Evolutionary conservation across 2,329 filamentous ascomycete genomes (phyloP).

Genomic region (Arthrobotrys iridis): DNA sequence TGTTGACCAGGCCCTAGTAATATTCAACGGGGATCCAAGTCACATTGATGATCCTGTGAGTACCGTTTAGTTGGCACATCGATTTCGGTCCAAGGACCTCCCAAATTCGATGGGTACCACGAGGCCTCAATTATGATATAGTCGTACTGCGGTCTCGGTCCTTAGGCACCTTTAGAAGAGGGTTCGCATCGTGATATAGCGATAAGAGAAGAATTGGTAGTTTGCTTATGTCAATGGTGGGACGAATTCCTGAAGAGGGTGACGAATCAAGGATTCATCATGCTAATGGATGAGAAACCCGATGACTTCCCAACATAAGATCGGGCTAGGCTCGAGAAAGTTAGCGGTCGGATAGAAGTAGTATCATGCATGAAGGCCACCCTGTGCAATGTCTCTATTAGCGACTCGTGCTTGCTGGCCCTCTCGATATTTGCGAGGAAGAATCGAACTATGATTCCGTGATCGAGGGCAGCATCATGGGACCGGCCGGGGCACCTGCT

Average conservation of each 20-base stretch:
- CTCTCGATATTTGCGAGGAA: neutral
- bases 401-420: neutral
- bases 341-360: neutral
- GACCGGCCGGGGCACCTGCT: no score
- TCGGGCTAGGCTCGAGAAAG: neutral
- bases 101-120: slow-evolving; percentile 16
- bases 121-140: neutral
- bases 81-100: neutral
- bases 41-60: neutral
- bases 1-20: slow-evolving; percentile 25
- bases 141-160: no score
- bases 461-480: no score
- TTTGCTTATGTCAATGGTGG: no score
- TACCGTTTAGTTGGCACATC: neutral
- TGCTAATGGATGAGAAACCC: slow-evolving; percentile 12
- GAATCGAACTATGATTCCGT: neutral
- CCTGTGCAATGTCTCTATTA: slow-evolving; percentile 25
- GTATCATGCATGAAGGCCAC: slow-evolving; percentile 9
- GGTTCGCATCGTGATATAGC: no score
- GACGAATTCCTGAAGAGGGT: no score
- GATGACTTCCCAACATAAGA: neutral
- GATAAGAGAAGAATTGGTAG: no score
- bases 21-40: neutral
- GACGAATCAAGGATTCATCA: neutral
- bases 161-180: no score